These are phyloP conservation scores for Chloranthus sessilifolius DNA, from an alignment of 164 flowering plant genomes.

Conservation along the genomic window DNA sequence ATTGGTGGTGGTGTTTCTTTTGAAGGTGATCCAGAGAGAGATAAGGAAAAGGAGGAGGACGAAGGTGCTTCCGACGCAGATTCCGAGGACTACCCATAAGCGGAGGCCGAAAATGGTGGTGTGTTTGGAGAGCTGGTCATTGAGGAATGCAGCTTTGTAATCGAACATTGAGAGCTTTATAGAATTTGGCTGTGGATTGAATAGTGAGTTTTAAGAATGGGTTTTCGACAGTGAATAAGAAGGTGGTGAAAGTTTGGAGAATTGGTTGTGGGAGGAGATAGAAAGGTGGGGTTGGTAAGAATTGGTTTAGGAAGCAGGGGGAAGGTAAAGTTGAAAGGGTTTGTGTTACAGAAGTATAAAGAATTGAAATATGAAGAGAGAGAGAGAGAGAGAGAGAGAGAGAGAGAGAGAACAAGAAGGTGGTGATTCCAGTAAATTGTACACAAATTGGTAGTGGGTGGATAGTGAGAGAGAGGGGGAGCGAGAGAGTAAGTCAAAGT, in stretches of 20 bases:
- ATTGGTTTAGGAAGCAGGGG: too few species aligned
- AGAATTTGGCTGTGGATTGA: background rate
- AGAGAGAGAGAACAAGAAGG: background rate
- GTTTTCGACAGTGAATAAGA: background rate
- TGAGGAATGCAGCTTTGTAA: constrained; percentile 18
- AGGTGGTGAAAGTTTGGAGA: background rate
- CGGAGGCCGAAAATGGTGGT: constrained; percentile 54
- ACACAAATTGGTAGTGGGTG: too few species aligned
- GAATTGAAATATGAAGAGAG: constrained; percentile 1
- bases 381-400: constrained; percentile 14
- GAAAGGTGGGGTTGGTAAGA: too few species aligned
- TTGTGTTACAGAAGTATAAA: background rate
- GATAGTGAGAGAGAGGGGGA: too few species aligned
- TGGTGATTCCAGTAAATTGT: too few species aligned
- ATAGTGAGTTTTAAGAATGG: background rate
- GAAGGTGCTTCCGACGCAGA: constrained; percentile 42
- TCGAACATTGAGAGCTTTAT: constrained; percentile 19
- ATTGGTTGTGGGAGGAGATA: too few species aligned
- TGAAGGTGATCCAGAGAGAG: constrained; percentile 44
- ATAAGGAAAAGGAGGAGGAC: constrained; percentile 47
- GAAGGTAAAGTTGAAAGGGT: too few species aligned
- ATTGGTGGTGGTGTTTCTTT: constrained; percentile 19
- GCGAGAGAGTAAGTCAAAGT: too few species aligned
- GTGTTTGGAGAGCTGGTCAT: constrained; percentile 40
- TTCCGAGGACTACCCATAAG: constrained; percentile 49